phyloP scores from a whole-genome alignment of 192 early-diverging fungal genomes.

The Backusella liffmaniae region DNA sequence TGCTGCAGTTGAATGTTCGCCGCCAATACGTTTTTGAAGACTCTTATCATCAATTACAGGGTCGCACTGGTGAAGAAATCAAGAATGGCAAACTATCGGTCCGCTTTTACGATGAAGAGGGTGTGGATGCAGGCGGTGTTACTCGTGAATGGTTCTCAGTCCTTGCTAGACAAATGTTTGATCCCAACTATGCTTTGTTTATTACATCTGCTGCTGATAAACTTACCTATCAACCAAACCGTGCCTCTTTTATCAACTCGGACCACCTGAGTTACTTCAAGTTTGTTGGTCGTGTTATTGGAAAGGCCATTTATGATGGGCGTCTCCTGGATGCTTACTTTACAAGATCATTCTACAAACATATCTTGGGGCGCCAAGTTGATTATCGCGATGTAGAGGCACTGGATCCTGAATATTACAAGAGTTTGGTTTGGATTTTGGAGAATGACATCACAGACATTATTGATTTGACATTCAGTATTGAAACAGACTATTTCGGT shows the following conservation, averaged over 20 bases:
- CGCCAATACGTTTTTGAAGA: constrained; percentile 95
- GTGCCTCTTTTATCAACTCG: constrained; percentile 85
- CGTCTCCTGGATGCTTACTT: constrained; percentile 94
- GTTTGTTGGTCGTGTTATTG: constrained; percentile 98
- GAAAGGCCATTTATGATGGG: constrained; percentile 99
- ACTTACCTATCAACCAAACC: constrained; percentile 98
- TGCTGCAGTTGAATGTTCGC: constrained; percentile 87
- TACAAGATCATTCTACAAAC: constrained; percentile 98
- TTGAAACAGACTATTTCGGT: constrained; percentile 95
- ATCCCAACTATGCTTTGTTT: constrained; percentile 98
- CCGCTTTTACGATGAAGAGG: constrained; percentile 94
- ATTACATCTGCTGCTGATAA: constrained; percentile 93
- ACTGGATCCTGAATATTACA: constrained; percentile 95
- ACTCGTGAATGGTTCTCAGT: constrained; percentile 99
- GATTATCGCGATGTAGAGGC: constrained; percentile 99
- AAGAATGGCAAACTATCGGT: constrained; percentile 92
- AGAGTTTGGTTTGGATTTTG: constrained; percentile 96
- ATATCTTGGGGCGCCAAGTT: constrained; percentile 87
- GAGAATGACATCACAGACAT: constrained; percentile 96
- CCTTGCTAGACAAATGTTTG: constrained; percentile 96
- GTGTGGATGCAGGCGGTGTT: constrained; percentile 97
- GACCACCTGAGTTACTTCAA: constrained; percentile 96
- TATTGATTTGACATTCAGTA: constrained; percentile 91
- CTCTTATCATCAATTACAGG: constrained; percentile 92
- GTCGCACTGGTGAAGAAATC: constrained; percentile 88